Conservation (phyloP, 2,329 filamentous ascomycete genomes). For the Juglanconis juglandina region DNA sequence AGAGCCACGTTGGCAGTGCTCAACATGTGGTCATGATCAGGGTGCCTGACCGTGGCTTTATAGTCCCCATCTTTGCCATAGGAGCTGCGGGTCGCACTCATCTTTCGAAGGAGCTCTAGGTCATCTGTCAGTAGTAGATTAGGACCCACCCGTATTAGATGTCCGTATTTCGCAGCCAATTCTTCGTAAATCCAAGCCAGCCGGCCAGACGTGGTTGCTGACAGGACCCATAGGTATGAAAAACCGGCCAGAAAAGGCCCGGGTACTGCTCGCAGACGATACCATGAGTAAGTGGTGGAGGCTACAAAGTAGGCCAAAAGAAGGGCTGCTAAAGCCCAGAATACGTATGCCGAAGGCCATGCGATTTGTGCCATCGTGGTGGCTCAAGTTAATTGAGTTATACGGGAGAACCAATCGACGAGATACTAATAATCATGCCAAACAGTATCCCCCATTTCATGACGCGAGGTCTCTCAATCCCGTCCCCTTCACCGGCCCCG, state of each 20-base stretch:
- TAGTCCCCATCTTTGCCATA: constrained; percentile 24
- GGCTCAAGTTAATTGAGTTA: too few relatives aligned
- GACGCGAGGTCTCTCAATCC: too few relatives aligned
- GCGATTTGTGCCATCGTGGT: background rate
- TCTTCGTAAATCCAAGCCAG: constrained; percentile 24
- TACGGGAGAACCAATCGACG: too few relatives aligned
- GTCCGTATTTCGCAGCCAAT: constrained; percentile 24
- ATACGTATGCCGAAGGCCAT: background rate
- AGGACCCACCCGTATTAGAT: constrained; percentile 33
- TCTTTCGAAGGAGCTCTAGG: constrained; percentile 27
- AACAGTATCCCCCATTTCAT: too few relatives aligned
- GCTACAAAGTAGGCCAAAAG: background rate
- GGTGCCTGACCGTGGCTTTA: background rate
- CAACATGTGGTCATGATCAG: constrained; percentile 4
- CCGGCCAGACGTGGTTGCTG: constrained; percentile 21
- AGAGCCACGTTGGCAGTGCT: constrained; percentile 19
- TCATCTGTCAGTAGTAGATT: constrained; percentile 33
- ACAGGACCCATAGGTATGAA: constrained; percentile 31
- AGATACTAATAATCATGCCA: too few relatives aligned
- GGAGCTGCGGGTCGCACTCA: constrained; percentile 25
- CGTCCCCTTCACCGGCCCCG: too few relatives aligned
- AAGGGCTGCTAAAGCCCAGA: background rate
- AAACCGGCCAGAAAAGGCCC: constrained; percentile 29
- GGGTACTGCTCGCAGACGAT: constrained; percentile 24
- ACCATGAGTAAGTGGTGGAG: constrained; percentile 2